Percentiles rank a stretch among this genome's conserved stretches.
phyloP scores from a whole-genome alignment of 106 monocot species.

The Dioscorea zingiberensis region DNA sequence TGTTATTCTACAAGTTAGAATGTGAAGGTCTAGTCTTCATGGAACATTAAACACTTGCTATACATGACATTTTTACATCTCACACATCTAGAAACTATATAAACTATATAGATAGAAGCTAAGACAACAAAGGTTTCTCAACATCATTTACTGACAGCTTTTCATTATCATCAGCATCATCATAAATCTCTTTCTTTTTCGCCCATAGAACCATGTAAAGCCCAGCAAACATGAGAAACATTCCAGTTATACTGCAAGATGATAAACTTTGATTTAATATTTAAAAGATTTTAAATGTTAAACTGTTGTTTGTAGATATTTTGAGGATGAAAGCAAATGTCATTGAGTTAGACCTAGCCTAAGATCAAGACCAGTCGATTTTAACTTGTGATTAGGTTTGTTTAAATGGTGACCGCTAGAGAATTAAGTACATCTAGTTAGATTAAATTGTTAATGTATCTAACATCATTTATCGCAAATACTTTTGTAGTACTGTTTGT shows the following conservation, averaged over 20 bases:
- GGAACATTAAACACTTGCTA: not conserved
- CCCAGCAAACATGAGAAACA: slow-evolving; percentile 27
- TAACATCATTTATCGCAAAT: too few species aligned
- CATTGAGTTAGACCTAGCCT: too few species aligned
- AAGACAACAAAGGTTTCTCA: slow-evolving; percentile 24
- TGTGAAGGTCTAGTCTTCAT: not conserved
- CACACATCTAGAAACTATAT: not conserved
- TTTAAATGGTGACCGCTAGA: too few species aligned
- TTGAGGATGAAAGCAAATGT: too few species aligned
- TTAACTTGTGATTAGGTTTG: too few species aligned
- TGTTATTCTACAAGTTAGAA: too few species aligned
- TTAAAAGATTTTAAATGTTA: not conserved
- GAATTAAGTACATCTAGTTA: too few species aligned
- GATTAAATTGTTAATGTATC: too few species aligned
- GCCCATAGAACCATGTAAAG: slow-evolving; percentile 30
- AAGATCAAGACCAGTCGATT: too few species aligned
- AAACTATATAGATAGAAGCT: not conserved
- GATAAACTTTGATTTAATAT: too few species aligned
- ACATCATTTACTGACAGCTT: not conserved
- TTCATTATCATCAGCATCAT: not conserved
- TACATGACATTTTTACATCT: not conserved
- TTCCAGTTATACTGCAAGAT: slow-evolving; percentile 22
- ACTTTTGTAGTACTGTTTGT: too few species aligned
- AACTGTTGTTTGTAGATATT: too few species aligned
- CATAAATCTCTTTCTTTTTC: slow-evolving; percentile 19